These are phyloP conservation scores for Gaeumannomyces tritici DNA, from an alignment of 2,329 filamentous ascomycete genomes.

Conservation along the genomic window DNA sequence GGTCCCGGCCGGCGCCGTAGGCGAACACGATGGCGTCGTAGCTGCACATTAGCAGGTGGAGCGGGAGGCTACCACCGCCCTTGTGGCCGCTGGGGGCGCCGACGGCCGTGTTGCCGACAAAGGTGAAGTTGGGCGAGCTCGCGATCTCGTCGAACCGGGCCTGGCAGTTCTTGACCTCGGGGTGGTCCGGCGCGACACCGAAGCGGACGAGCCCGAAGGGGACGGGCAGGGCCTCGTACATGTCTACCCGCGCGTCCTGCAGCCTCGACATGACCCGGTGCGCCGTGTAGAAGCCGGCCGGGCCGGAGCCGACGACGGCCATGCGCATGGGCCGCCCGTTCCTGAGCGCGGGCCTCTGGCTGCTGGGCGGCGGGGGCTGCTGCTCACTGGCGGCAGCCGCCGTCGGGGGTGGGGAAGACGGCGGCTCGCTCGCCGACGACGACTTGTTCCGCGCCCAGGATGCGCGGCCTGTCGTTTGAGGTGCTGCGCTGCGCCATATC, in stretches of 20 bases:
- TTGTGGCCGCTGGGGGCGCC: conserved; percentile 39
- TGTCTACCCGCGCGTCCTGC: conserved; percentile 67
- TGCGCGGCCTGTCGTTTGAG: no score
- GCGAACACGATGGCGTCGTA: conserved; percentile 91
- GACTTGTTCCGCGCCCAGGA: neutral
- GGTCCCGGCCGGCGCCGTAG: conserved; percentile 84
- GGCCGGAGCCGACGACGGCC: conserved; percentile 86
- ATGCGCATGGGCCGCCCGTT: conserved; percentile 55
- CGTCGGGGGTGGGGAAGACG: neutral
- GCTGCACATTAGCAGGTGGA: conserved; percentile 62
- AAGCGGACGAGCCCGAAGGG: conserved; percentile 89
- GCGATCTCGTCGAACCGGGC: conserved; percentile 90
- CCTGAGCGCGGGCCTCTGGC: neutral
- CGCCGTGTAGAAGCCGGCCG: conserved; percentile 91
- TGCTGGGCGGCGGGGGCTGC: no score
- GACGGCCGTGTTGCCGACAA: conserved; percentile 80
- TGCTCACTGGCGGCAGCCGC: no score
- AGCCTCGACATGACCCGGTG: conserved; percentile 74
- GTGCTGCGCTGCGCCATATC: neutral
- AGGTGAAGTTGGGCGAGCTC: conserved; percentile 71
- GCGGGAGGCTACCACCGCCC: conserved; percentile 45
- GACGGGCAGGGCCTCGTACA: conserved; percentile 91
- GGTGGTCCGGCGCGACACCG: conserved; percentile 96
- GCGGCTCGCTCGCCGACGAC: no score
- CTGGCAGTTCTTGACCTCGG: conserved; percentile 98